phyloP scores from a whole-genome alignment of 768 basidiomycete genomes.

The Lactarius deliciosus region DNA sequence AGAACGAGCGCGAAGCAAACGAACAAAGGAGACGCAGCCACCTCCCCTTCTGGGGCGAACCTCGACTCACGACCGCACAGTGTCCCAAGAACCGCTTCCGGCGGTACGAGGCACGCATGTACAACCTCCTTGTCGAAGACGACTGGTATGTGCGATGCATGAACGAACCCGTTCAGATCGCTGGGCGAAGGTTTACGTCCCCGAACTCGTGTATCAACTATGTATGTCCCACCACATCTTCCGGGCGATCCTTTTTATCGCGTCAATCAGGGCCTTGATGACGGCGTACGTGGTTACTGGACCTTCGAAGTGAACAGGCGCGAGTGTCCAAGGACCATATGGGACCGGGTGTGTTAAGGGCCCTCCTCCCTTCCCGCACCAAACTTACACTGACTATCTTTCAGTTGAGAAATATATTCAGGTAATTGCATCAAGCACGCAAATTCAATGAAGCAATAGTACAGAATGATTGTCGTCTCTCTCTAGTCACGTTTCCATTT shows the following conservation, averaged over 20 bases:
- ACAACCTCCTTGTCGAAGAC: conserved; percentile 30
- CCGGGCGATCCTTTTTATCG: not conserved
- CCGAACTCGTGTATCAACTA: conserved; percentile 8
- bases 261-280: conserved; percentile 21
- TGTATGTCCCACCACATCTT: conserved; percentile 10
- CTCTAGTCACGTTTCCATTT: not conserved
- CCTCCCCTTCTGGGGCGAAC: conserved; percentile 22
- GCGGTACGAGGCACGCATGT: conserved; percentile 29
- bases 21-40: conserved; percentile 26
- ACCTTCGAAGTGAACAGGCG: conserved; percentile 18
- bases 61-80: conserved; percentile 14
- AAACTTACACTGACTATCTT: not conserved
- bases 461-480: too few species aligned
- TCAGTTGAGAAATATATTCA: conserved; percentile 21
- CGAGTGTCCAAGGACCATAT: conserved; percentile 24
- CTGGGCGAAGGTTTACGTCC: conserved; percentile 4
- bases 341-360: conserved; percentile 18
- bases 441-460: not conserved
- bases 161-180: conserved; percentile 8
- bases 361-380: not conserved
- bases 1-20: conserved; percentile 24
- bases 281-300: conserved; percentile 20
- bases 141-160: conserved; percentile 32
- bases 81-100: conserved; percentile 21
- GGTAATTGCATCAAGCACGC: not conserved